Evolutionary conservation across 306 rosid species (phyloP), one percentile per base, ranked within the genome.

Genomic region (Castanospermum australe): DNA sequence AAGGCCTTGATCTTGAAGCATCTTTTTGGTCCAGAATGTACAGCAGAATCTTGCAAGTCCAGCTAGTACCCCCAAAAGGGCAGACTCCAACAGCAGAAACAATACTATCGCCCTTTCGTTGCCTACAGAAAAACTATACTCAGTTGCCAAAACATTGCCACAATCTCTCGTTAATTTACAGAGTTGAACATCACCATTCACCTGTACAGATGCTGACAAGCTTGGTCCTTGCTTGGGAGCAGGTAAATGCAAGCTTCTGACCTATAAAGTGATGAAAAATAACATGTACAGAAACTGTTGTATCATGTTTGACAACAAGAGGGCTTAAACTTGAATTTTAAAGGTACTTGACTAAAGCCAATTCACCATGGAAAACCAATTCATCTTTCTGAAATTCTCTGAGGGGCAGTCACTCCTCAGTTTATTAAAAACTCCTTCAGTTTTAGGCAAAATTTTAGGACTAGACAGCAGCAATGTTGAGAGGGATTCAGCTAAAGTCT

Each of bases 21-120:
- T 93, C 88, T 61, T 87, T 87, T 93, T 91, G 18, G 64, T 66
- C 98, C 97, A 93, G 59, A 93, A 89, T 84, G 86, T 70, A 22
- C 91, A 89, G 63, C 91, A 93, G 62, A 91, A 93, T 67, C 94
- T 83, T 20, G 88, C 89, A 4, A 88, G 75, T 76, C 82, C 90
- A 21, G 86, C 85, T 13, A 93, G 67, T 25, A 81, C 15, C 36
- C 83, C 71, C 84, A 91, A 62, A 65, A 88, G 66, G 47, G 67
- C 78, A 13, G 92, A 82, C 78, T 91, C 92, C 15, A 88, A 69
- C 72, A 93, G 77, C 42, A 93, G 91, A 80, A 93, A 89, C 86
- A 86, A 62, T 47, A 84, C 69, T 71, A 88, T 86, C 6, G 92
- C 84, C 67, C 88, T 89, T 80, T 88, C 90, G 8, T 80, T 90